Base-by-base conservation (phyloP, 2,329 filamentous ascomycete genomes). In the Fusarium illudens region DNA sequence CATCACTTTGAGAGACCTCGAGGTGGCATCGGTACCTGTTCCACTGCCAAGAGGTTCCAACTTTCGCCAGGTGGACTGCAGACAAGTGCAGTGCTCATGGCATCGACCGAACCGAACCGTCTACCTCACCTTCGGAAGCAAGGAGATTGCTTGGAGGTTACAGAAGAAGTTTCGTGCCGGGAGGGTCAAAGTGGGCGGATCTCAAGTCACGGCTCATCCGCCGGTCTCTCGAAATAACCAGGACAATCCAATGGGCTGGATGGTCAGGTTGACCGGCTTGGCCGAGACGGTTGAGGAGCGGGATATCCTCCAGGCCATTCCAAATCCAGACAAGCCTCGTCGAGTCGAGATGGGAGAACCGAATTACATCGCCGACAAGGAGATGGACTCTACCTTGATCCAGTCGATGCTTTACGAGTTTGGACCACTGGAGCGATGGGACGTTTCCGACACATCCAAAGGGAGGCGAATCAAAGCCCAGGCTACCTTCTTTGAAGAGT, bases 401-500 rank as follows among this genome's bases (percentile, higher is more conserved):
- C 64, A 74, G 33, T 76, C 76, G 1, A 67, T 78, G 49, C 65
- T 82, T 11, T 61, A 69, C 2, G 54, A 69, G 1, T 58, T 76
- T 9, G 80, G 80, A 0, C 71, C 74, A 0, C 52, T 83, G 3
- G 78, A 80, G 61, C 73, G 67, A 52, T 80, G 78, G 76, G 73
- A 77, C 20, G 61, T 74, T 5, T 69, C 62, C 2, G 56, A 54
- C 1, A 65, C 70, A 7, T 44, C 61, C 4, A 54, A 64, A 0
- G 75, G 75, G 3, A 82, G 79, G 57, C 74, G 80, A 3, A 60
- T 79, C 17, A 82, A 82, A 63, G 82, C 77, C 0, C 75, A 73
- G 13, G 82, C 78, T 1, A 70, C 72, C 3, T 85, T 84, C 44
- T 19, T 71, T 4, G 68, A 79, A 2, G 79, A 81, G 50, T 71